Evolutionary conservation across 2,329 filamentous ascomycete species (phyloP), one percentile per base, ranked within the genome.

Genomic region (Xylaria digitata): DNA sequence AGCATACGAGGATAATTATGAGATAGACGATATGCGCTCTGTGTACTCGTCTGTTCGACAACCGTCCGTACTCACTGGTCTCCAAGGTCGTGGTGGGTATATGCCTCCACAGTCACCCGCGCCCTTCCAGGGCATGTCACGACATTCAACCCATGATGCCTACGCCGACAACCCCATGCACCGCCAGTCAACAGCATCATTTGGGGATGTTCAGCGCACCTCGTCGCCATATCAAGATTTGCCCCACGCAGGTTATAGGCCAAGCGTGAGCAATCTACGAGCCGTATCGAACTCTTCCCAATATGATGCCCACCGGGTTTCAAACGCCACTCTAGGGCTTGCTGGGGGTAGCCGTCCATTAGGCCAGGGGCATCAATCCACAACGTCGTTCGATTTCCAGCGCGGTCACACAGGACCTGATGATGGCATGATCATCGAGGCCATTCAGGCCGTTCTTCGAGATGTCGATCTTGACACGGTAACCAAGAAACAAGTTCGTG

Each of bases 11-110:
- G 92, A 95, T 69, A 89, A 91, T 70, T 97, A 94, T 75, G 96
- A 99, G 81, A 94, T 98, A 91, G 96, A 99, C 78, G 96, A 99
- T 79, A 97, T 98, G 86, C 94, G 93, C 78, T 97, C 94, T 0
- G 90, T 96, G 66, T 98, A 98, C 83, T 97, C 94, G 5, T 97
- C 94, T 0, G 92, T 94, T 67, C 95, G 86, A 83, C 94, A 79
- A 86, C 93, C 93, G 7, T 97, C 94, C 1, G 90, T 98, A 70
- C 85, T 97, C 66, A 93, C 92, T 15, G 94, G 93, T 61, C 93
- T 97, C 81, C 91, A 88, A 48, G 86, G 87, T 59, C 89, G 89
- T 73, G 83, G 85, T 42, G 85, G 86, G 67, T 95, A 92, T 80
- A 93, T 96, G 87, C 92, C 94, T 11, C 94, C 94, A 11, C 89